A percentile compares a stretch with the other conserved stretches of the same genome.
Evolutionary conservation across 1,284 basidiomycete genomes (phyloP).

Genomic region (Neonothopanus nambi): DNA sequence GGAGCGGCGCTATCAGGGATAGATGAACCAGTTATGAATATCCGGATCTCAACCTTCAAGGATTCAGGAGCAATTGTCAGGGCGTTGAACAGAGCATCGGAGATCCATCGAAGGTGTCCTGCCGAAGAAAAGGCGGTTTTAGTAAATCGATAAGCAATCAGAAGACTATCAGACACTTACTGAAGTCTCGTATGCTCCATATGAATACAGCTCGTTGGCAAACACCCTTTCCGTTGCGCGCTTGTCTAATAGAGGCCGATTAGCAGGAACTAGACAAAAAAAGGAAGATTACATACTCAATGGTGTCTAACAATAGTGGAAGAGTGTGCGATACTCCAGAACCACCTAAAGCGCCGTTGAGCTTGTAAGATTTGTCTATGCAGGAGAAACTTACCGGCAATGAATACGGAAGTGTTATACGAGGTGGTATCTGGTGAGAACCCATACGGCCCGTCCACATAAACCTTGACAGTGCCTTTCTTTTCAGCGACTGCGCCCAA

Average conservation of each 20-base stretch:
- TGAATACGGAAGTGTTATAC: slow-evolving; percentile 47
- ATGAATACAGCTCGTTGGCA: slow-evolving; percentile 20
- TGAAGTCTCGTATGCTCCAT: slow-evolving; percentile 14
- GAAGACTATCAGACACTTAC: slow-evolving; percentile 13
- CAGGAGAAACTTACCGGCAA: slow-evolving; percentile 43
- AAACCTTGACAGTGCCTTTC: slow-evolving; percentile 36
- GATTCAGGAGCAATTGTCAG: slow-evolving; percentile 29
- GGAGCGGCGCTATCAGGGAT: neutral
- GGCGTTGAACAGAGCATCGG: slow-evolving; percentile 32
- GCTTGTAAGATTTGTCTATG: neutral
- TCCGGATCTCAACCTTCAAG: slow-evolving; percentile 34
- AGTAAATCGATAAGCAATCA: neutral
- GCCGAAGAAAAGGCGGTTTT: neutral
- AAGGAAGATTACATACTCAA: slow-evolving; percentile 31
- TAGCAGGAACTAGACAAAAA: neutral
- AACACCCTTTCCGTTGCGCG: slow-evolving; percentile 26
- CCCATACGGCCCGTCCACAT: slow-evolving; percentile 58
- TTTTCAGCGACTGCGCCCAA: slow-evolving; percentile 35
- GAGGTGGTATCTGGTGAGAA: slow-evolving; percentile 42
- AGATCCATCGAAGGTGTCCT: slow-evolving; percentile 44
- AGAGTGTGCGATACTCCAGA: slow-evolving; percentile 53
- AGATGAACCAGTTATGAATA: slow-evolving; percentile 37
- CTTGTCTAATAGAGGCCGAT: slow-evolving; percentile 15
- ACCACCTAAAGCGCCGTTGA: slow-evolving; percentile 34
- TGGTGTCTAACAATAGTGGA: slow-evolving; percentile 43